Evolutionary conservation across 225 moss, liverwort and hornwort genomes (phyloP).

Genomic region (Bryoerythrophyllum caledonicum): DNA sequence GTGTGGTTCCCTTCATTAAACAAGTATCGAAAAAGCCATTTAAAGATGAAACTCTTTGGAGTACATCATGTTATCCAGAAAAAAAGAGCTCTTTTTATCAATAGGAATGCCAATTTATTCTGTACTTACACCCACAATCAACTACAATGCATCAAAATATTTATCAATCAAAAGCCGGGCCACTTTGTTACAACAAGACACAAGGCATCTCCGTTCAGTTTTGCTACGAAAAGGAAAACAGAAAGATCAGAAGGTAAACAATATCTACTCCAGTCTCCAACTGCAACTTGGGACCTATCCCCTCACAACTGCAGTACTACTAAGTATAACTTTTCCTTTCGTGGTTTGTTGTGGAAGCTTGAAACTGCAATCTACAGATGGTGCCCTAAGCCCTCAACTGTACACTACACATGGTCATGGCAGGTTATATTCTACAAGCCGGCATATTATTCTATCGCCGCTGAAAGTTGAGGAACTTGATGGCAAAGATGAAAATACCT

Average conservation of each 20-base stretch:
- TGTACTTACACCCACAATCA: not conserved
- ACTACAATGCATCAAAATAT: not conserved
- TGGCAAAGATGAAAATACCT: constrained; percentile 42
- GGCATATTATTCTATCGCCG: constrained; percentile 30
- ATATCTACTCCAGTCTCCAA: not conserved
- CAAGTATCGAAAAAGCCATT: constrained; percentile 60
- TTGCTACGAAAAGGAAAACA: not conserved
- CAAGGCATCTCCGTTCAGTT: not conserved
- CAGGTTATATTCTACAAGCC: constrained; percentile 15
- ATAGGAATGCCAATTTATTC: not conserved
- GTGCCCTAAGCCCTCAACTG: not conserved
- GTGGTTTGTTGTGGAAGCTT: not conserved
- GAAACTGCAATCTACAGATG: not conserved
- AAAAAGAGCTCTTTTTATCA: not conserved
- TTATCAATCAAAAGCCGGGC: not conserved
- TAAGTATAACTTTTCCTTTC: too few relatives aligned
- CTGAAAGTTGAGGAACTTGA: constrained; percentile 63
- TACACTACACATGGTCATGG: not conserved
- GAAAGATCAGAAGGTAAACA: not conserved
- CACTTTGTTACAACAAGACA: not conserved
- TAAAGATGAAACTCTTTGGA: constrained; percentile 51
- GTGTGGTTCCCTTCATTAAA: constrained; percentile 40
- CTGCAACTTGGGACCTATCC: not conserved
- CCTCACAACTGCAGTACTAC: too few relatives aligned
- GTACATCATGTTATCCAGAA: not conserved